Evolutionary conservation across 2,329 filamentous ascomycete genomes (phyloP).

Genomic region (Stromatinia cepivora): DNA sequence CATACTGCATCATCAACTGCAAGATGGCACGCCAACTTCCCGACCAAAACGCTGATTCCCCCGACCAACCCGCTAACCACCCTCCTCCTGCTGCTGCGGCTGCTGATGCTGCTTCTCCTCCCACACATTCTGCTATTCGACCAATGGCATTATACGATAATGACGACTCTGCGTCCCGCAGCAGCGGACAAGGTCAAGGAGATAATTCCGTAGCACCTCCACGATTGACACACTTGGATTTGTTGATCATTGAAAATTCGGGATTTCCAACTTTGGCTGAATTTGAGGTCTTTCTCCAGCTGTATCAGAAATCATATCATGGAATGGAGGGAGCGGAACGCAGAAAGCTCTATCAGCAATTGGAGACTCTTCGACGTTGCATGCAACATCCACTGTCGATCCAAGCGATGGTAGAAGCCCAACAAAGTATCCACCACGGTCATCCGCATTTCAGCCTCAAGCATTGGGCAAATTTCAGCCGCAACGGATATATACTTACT

Average conservation of each 20-base stretch:
- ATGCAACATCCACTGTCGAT: not conserved
- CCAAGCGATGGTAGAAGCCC: not conserved
- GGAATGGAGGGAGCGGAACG: not conserved
- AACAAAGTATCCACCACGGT: not conserved
- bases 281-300: conserved; percentile 1
- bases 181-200: not conserved
- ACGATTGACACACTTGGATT: not conserved
- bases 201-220: not conserved
- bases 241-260: not conserved
- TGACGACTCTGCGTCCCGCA: not conserved
- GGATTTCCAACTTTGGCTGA: conserved; percentile 3
- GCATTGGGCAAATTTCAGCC: not conserved
- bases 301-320: conserved; percentile 6
- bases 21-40: not conserved
- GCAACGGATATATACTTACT: not conserved
- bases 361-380: not conserved
- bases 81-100: not conserved
- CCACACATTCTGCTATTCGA: not conserved
- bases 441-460: not conserved
- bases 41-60: not conserved
- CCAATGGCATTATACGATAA: not conserved
- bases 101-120: not conserved
- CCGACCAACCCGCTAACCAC: not conserved
- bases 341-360: not conserved
- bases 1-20: no score